Evolutionary conservation across 345 rosid species (phyloP).

Genomic region (Rhodomyrtus tomentosa): DNA sequence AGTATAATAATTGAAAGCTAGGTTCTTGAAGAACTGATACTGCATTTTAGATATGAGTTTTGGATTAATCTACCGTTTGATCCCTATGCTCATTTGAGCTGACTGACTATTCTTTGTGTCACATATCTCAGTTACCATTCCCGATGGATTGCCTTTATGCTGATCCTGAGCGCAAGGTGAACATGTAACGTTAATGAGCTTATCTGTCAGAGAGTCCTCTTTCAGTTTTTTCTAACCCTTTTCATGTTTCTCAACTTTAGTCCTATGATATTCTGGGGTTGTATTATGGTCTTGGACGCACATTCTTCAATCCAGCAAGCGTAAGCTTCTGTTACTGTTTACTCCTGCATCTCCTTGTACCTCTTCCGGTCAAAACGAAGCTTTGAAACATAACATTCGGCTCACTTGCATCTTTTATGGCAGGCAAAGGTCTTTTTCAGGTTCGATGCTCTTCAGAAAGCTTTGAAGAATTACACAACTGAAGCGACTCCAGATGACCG

Average conservation of each 20-base stretch:
- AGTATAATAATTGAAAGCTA: neutral
- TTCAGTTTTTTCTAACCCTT: neutral
- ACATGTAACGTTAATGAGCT: neutral
- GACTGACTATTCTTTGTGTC: neutral
- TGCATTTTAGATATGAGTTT: neutral
- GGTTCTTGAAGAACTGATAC: neutral
- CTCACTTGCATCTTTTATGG: neutral
- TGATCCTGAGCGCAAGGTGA: slow-evolving; percentile 83
- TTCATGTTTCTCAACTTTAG: slow-evolving; percentile 22
- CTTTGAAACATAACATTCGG: neutral
- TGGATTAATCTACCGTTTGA: neutral
- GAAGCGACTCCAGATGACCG: slow-evolving; percentile 74
- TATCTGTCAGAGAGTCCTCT: neutral
- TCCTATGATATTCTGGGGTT: slow-evolving; percentile 73
- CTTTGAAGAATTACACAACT: slow-evolving; percentile 58
- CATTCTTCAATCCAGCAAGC: slow-evolving; percentile 86
- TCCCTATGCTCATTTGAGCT: neutral
- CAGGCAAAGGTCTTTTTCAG: slow-evolving; percentile 64
- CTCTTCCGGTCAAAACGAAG: neutral
- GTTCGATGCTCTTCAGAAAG: slow-evolving; percentile 42
- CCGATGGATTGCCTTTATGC: slow-evolving; percentile 82
- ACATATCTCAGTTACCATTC: slow-evolving; percentile 51
- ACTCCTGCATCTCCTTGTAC: neutral
- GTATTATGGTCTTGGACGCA: slow-evolving; percentile 71
- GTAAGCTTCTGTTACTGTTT: slow-evolving; percentile 19